phyloP scores from a whole-genome alignment of 1,284 basidiomycete species.

The Takashimella koratensis region DNA sequence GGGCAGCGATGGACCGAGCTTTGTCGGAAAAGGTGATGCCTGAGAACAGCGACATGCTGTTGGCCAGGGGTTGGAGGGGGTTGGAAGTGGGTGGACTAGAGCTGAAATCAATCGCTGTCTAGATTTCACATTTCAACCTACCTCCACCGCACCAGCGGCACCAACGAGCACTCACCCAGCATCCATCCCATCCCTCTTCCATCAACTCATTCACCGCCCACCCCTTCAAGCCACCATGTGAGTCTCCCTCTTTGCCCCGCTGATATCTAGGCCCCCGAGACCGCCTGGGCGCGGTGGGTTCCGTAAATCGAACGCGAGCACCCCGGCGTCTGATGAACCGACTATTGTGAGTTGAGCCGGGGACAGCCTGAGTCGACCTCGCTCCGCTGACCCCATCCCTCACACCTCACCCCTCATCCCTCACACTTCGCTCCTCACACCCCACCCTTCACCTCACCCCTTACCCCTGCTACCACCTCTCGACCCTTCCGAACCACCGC shows the following conservation, averaged over 20 bases:
- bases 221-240: constrained; percentile 12
- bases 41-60: constrained; percentile 41
- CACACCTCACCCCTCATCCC: too few species aligned
- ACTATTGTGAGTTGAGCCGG: constrained; percentile 22
- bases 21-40: constrained; percentile 41
- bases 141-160: too few species aligned
- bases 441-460: not conserved
- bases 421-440: too few species aligned
- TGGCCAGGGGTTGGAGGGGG: too few species aligned
- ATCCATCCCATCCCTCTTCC: too few species aligned
- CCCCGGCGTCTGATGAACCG: constrained; percentile 25
- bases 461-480: not conserved
- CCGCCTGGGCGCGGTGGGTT: constrained; percentile 14
- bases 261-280: constrained; percentile 3
- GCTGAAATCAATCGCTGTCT: too few species aligned
- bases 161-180: too few species aligned
- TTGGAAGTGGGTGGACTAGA: too few species aligned
- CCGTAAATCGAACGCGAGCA: constrained; percentile 38
- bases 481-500: not conserved
- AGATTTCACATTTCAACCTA: too few species aligned
- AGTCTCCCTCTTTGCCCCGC: too few species aligned
- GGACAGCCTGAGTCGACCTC: too few species aligned
- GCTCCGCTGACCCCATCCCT: not conserved
- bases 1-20: constrained; percentile 16
- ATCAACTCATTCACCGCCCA: not conserved